Conservation (phyloP, 2,329 filamentous ascomycete genomes). For the Colletotrichum tropicicola region DNA sequence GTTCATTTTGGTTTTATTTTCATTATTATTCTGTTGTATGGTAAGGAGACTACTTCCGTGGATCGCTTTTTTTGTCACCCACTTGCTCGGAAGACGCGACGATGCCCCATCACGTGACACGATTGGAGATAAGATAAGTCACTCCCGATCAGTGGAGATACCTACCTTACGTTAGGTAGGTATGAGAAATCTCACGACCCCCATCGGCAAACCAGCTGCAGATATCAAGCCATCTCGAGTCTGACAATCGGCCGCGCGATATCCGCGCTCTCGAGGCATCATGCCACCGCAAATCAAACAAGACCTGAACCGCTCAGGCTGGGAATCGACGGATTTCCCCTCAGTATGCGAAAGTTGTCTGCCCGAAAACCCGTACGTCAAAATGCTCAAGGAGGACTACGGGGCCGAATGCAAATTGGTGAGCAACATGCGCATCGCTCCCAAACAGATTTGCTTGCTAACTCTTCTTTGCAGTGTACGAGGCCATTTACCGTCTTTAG, state of each 20-base stretch:
- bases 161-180: too few species aligned
- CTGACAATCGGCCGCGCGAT: not conserved
- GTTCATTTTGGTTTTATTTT: not conserved
- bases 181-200: too few species aligned
- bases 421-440: constrained; percentile 33
- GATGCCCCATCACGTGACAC: too few species aligned
- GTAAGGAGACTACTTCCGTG: too few species aligned
- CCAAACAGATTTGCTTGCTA: constrained; percentile 27
- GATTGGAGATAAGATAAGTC: too few species aligned
- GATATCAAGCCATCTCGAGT: not conserved
- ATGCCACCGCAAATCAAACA: constrained; percentile 96
- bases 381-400: constrained; percentile 98
- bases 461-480: constrained; percentile 67
- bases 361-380: constrained; percentile 95
- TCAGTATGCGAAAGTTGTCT: constrained; percentile 93
- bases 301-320: constrained; percentile 93
- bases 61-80: too few species aligned
- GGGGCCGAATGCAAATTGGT: constrained; percentile 83
- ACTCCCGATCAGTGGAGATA: too few species aligned
- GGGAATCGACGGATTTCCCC: constrained; percentile 93
- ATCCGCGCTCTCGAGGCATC: constrained; percentile 32
- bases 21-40: not conserved
- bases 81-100: too few species aligned
- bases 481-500: constrained; percentile 95
- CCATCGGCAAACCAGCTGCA: not conserved